These are phyloP conservation scores for Fraxinus ornus DNA, from an alignment of 305 asterid species.

Conservation along the genomic window DNA sequence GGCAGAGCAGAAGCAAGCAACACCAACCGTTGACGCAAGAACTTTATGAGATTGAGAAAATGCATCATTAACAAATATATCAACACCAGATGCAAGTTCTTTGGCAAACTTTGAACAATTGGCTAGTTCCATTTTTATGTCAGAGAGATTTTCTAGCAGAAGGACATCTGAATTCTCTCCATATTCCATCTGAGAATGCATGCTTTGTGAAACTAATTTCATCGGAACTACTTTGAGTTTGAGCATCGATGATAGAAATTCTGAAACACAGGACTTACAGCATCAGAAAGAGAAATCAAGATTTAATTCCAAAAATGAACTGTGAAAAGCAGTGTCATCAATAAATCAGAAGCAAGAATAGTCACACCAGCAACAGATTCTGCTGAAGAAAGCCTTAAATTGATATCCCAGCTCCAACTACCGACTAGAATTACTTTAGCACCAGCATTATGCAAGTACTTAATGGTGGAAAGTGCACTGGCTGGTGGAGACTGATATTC, in stretches of 20 bases:
- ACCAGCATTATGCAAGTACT: slow-evolving; percentile 58
- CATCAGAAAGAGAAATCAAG: background rate
- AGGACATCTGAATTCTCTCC: slow-evolving; percentile 35
- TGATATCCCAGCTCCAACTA: slow-evolving; percentile 51
- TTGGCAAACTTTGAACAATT: slow-evolving; percentile 63
- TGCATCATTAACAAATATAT: slow-evolving; percentile 81
- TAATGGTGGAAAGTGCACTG: slow-evolving; percentile 56
- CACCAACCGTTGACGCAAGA: slow-evolving; percentile 87
- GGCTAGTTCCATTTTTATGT: slow-evolving; percentile 64
- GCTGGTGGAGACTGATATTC: slow-evolving; percentile 36
- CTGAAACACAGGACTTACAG: slow-evolving; percentile 42
- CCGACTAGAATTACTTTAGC: slow-evolving; percentile 67
- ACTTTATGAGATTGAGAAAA: slow-evolving; percentile 77
- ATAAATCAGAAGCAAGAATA: slow-evolving; percentile 14
- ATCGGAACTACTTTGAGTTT: slow-evolving; percentile 61
- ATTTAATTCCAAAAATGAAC: slow-evolving; percentile 2
- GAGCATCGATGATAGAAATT: slow-evolving; percentile 57
- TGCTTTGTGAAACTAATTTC: slow-evolving; percentile 33
- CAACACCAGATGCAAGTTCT: slow-evolving; percentile 64
- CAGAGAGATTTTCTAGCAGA: slow-evolving; percentile 69
- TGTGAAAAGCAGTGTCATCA: slow-evolving; percentile 19
- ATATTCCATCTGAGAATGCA: slow-evolving; percentile 34
- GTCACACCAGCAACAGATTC: slow-evolving; percentile 60
- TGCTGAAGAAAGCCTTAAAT: slow-evolving; percentile 30
- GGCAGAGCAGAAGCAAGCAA: slow-evolving; percentile 63